Base-by-base conservation (phyloP, 371 early-diverging fungal genomes). In the Apophysomyces sp. region DNA sequence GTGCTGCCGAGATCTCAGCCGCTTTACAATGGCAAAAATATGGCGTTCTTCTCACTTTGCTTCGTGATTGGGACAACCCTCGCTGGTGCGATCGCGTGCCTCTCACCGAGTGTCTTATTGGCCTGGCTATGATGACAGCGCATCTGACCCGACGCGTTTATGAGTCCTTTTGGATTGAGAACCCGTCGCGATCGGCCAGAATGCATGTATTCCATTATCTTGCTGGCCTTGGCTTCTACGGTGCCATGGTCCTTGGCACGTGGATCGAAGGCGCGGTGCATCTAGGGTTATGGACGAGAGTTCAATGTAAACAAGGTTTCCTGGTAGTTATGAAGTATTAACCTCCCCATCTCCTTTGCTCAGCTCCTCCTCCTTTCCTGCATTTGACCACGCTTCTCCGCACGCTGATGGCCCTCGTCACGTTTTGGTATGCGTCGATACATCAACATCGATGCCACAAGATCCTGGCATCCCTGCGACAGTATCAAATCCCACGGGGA, bases 141-240 rank as follows among this genome's bases (percentile, higher is more conserved):
- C 92, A 93, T 40, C 66, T 87, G 0, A 9, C 69, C 2, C 74
- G 89, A 57, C 81, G 93, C 34, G 78, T 84, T 11, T 86, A 87
- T 58, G 93, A 93, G 67, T 78, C 81, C 4, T 71, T 83, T 57
- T 81, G 58, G 31, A 72, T 89, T 13, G 87, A 91, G 56, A 68
- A 68, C 36, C 86, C 89, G 0, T 81, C 83, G 0, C 60, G 69
- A 4, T 57, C 54, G 2, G 89, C 91, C 1, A 74, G 67, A 24
- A 89, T 93, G 81, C 88, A 92, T 69, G 30, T 86, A 4, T 80
- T 78, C 0, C 92, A 91, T 66, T 90, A 90, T 62, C 52, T 84
- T 0, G 63, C 82, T 3, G 94, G 92, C 2, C 60, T 92, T 27
- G 73, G 85, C 4, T 92, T 86, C 59, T 93, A 93, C 68, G 63